Base-by-base conservation (phyloP, 2,329 filamentous ascomycete genomes). In the Beauveria pseudobassiana region DNA sequence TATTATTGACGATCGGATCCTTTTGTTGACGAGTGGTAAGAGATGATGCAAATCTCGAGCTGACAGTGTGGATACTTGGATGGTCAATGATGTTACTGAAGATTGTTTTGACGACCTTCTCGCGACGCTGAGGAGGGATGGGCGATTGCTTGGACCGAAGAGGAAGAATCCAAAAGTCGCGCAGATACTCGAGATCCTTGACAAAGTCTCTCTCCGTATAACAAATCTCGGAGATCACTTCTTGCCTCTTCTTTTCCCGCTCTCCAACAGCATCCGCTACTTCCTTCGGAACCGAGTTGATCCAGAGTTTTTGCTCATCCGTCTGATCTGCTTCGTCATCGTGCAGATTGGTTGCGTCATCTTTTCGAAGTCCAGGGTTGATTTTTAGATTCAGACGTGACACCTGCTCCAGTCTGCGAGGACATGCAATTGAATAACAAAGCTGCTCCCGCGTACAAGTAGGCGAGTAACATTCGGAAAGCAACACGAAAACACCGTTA, bases 191-290 rank as follows among this genome's bases (percentile, higher is more conserved):
- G 69, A 99, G 80, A 75, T 99, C 95, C 78, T 99, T 99, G 72
- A 99, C 95, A 69, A 99, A 99, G 76, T 99, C 95, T 68, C 95
- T 86, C 74, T 99, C 95, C 0, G 95, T 99, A 77, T 99, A 99
- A 86, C 96, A 97, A 64, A 98, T 87, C 74, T 99, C 95, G 6
- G 93, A 97, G 63, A 99, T 97, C 68, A 99, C 90, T 72, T 99
- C 95, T 73, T 99, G 95, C 50, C 95, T 86, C 79, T 98, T 98
- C 86, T 96, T 96, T 75, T 99, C 95, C 67, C 85, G 86, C 67
- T 99, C 95, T 55, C 87, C 87, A 34, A 97, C 88, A 70, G 88
- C 90, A 68, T 98, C 93, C 0, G 93, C 92, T 62, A 99, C 81
- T 73, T 98, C 95, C 74, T 96, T 95, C 1, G 93, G 91, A 42